Evolutionary conservation across 768 basidiomycete species (phyloP), one percentile per base, ranked within the genome.

Genomic region (Naganishia onofrii): DNA sequence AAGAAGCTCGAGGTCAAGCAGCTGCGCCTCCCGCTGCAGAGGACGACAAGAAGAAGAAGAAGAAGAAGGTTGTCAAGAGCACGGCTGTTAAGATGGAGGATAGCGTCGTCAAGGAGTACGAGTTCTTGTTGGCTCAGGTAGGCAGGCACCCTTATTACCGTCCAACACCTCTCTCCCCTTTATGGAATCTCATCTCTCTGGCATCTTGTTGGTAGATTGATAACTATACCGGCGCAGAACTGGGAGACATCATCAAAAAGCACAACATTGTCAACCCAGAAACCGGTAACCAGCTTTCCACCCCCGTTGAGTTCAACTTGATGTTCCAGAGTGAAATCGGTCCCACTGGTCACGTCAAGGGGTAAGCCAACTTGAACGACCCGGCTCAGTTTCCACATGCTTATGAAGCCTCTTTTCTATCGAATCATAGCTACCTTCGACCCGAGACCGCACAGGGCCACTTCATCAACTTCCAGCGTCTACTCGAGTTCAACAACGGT

Each of bases 271-370:
- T 85, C 60, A 95, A 94, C 79, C 95, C 95, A 1, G 91, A 91
- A 73, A 95, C 94, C 0, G 90, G 87, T 76, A 97, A 99, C 80
- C 89, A 91, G 76, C 89, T 98, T 34, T 85, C 89, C 55, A 92
- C 94, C 79, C 96, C 96, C 10, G 90, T 92, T 76, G 88, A 89
- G 79, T 99, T 98, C 85, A 99, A 98, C 83, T 87, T 98, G 77
- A 98, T 99, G 96, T 98, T 99, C 82, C 88, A 91, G 58, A 92
- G 90, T 78, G 92, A 90, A 82, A 97, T 99, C 77, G 96, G 95
- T 26, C 95, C 95, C 17, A 97, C 95, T 2, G 95, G 96, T 31
- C 92, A 96, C 81, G 88, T 95, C 82, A 93, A 92, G 75, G 94
- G 93, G 90, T 93, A 75, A 76, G 86, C 31, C 34, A 36, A 36